A percentile compares a stretch with the other conserved stretches of the same genome.
These are phyloP conservation scores for Globisporangium alternatum DNA, from an alignment of 352 stramenopile genomes.

Conservation along the genomic window DNA sequence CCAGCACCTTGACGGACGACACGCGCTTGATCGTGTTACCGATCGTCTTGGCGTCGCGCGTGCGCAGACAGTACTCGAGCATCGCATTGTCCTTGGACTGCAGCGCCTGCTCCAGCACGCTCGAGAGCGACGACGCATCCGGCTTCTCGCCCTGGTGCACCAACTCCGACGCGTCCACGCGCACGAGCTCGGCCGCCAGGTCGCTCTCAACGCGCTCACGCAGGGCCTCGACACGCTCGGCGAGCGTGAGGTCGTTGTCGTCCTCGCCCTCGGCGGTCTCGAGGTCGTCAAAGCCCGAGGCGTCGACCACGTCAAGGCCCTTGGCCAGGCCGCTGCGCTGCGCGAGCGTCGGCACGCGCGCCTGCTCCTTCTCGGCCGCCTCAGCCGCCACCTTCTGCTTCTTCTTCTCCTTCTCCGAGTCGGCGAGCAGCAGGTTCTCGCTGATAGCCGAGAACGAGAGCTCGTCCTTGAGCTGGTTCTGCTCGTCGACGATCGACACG, in stretches of 20 bases:
- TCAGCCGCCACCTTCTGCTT: constrained; percentile 51
- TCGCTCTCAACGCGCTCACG: constrained; percentile 74
- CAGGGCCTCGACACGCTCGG: constrained; percentile 72
- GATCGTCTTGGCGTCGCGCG: constrained; percentile 74
- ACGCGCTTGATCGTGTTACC: constrained; percentile 74
- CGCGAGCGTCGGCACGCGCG: constrained; percentile 69
- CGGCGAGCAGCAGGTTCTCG: constrained; percentile 60
- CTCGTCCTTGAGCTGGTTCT: constrained; percentile 53
- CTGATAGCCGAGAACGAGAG: constrained; percentile 58
- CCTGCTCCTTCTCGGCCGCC: constrained; percentile 44
- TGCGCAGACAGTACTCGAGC: constrained; percentile 80
- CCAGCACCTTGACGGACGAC: constrained; percentile 66
- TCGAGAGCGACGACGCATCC: constrained; percentile 81
- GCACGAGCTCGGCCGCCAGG: constrained; percentile 55
- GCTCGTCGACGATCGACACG: constrained; percentile 55
- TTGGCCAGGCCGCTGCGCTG: constrained; percentile 60
- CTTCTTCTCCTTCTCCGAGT: constrained; percentile 46
- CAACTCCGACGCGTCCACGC: constrained; percentile 37
- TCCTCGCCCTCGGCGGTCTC: constrained; percentile 31
- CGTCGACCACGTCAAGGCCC: constrained; percentile 58
- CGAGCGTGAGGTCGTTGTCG: constrained; percentile 64
- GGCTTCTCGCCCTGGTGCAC: constrained; percentile 38
- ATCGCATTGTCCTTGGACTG: constrained; percentile 87
- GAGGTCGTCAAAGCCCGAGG: constrained; percentile 64
- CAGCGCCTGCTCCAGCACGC: constrained; percentile 78